phyloP scores from a whole-genome alignment of 164 flowering plant species.

The Aristolochia californica region DNA sequence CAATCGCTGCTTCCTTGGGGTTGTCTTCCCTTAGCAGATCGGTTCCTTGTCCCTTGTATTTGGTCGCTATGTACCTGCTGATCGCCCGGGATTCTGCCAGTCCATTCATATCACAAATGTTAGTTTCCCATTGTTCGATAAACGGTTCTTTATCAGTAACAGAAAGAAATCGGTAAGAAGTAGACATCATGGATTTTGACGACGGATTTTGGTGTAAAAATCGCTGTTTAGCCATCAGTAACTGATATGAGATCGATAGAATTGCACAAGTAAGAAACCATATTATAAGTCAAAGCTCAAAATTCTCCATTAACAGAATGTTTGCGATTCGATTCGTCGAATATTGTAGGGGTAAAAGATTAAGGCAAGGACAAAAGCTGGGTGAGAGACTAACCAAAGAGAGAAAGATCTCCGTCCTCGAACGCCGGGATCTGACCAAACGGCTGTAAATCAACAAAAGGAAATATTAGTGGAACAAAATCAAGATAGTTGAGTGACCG shows the following conservation, averaged over 20 bases:
- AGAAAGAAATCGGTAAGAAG: neutral
- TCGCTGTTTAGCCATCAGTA: too few relatives aligned
- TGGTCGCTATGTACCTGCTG: slow-evolving; percentile 5
- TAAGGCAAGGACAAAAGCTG: neutral
- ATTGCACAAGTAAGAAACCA: too few relatives aligned
- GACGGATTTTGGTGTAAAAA: too few relatives aligned
- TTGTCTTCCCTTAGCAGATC: slow-evolving; percentile 1
- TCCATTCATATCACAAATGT: too few relatives aligned
- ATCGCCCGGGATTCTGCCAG: slow-evolving; percentile 11
- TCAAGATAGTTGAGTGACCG: too few relatives aligned
- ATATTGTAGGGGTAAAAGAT: too few relatives aligned
- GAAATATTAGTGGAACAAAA: neutral
- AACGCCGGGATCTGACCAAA: slow-evolving; percentile 29
- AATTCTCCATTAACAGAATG: too few relatives aligned
- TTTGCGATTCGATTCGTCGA: too few relatives aligned
- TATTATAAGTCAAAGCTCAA: too few relatives aligned
- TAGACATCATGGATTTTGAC: too few relatives aligned
- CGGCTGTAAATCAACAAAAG: slow-evolving; percentile 18
- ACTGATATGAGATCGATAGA: too few relatives aligned
- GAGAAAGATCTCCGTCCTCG: slow-evolving; percentile 28
- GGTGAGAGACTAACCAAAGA: slow-evolving; percentile 29
- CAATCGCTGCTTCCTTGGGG: slow-evolving; percentile 3
- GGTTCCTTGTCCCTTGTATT: slow-evolving; percentile 4
- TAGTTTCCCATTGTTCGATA: too few relatives aligned
- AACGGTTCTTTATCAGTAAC: neutral